Percentiles rank a stretch among this genome's conserved stretches.
Conservation (phyloP, 768 basidiomycete species). For the Leccinum truebloodii region DNA sequence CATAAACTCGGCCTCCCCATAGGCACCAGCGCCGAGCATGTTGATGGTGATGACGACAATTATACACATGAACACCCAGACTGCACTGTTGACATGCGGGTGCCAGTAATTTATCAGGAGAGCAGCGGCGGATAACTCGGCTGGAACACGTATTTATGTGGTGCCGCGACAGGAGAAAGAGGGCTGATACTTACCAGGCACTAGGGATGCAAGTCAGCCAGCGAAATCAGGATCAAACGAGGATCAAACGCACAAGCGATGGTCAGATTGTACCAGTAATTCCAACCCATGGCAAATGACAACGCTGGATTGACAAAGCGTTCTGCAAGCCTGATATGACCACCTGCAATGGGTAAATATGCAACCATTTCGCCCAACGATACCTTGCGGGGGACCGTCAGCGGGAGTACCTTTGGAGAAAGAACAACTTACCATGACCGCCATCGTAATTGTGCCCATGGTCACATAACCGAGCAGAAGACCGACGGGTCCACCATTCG, state of each 20-base stretch:
- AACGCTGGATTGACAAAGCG: slow-evolving; percentile 80
- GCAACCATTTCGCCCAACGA: slow-evolving; percentile 64
- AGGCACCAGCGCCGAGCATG: background rate
- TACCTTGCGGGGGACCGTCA: slow-evolving; percentile 20
- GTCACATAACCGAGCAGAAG: slow-evolving; percentile 41
- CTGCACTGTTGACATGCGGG: background rate
- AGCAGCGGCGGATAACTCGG: background rate
- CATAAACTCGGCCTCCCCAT: background rate
- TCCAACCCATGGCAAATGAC: slow-evolving; percentile 57
- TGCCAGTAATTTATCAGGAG: background rate
- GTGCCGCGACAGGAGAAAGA: background rate
- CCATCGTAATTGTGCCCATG: slow-evolving; percentile 34
- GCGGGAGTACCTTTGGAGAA: background rate
- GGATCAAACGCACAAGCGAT: slow-evolving; percentile 15
- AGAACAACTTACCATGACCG: slow-evolving; percentile 29
- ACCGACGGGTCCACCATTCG: slow-evolving; percentile 43
- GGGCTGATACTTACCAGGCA: background rate
- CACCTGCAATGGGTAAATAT: slow-evolving; percentile 76
- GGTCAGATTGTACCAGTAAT: slow-evolving; percentile 46
- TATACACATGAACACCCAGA: background rate
- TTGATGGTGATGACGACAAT: background rate
- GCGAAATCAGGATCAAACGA: background rate
- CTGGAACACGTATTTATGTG: background rate
- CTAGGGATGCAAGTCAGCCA: background rate
- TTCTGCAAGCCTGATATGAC: slow-evolving; percentile 77